phyloP scores from a whole-genome alignment of 2,329 filamentous ascomycete species.

The Trichophyton schoenleinii region DNA sequence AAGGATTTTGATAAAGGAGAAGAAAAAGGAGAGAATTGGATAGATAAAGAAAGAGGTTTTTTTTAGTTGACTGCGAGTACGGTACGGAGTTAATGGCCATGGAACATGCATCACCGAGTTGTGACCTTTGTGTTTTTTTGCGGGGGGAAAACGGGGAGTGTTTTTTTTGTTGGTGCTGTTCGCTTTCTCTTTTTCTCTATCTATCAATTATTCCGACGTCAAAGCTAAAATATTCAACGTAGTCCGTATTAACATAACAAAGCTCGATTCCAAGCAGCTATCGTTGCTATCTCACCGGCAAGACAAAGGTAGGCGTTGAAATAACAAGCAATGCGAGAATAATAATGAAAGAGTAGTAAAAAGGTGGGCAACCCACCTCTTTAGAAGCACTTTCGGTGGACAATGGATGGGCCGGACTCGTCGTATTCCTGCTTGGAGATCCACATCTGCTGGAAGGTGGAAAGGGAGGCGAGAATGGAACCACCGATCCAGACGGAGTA shows the following conservation, averaged over 20 bases:
- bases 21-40: background rate
- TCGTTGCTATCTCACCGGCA: conserved; percentile 9
- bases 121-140: background rate
- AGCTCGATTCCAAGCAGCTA: conserved; percentile 3
- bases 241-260: conserved; percentile 4
- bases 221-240: conserved; percentile 4
- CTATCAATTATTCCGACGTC: conserved; percentile 6
- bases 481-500: conserved; percentile 99
- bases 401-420: conserved; percentile 97
- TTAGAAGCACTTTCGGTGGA: conserved; percentile 99
- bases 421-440: conserved; percentile 99
- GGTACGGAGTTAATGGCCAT: conserved; percentile 1
- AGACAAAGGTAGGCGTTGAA: conserved; percentile 4
- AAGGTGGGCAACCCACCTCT: conserved; percentile 28
- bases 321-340: background rate
- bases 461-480: conserved; percentile 98
- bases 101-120: background rate
- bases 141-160: no score
- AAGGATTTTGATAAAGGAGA: background rate
- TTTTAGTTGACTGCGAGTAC: background rate
- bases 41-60: background rate
- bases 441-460: conserved; percentile 99
- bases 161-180: background rate
- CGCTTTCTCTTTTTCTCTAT: conserved; percentile 4
- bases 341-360: background rate